Conservation (phyloP, 805 yeast genomes). For the Kregervanrija fluxuum region DNA sequence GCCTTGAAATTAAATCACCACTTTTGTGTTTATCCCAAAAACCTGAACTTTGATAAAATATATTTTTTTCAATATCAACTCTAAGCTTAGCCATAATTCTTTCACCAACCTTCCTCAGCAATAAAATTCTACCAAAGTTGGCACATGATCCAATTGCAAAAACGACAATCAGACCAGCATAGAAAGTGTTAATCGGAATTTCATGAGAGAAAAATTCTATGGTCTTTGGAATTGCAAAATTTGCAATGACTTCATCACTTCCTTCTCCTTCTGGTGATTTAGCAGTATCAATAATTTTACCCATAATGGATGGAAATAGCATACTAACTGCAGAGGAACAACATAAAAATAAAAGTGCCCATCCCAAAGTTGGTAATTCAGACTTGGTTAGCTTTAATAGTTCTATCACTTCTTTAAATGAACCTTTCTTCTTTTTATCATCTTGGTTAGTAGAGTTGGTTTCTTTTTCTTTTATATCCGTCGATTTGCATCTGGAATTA, state of each 20-base stretch:
- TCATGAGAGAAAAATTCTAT: constrained; percentile 39
- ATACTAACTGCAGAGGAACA: constrained; percentile 74
- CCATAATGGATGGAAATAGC: constrained; percentile 77
- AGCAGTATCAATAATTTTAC: constrained; percentile 76
- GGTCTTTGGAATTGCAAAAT: constrained; percentile 9
- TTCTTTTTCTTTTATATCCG: too few relatives aligned
- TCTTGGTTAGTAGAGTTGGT: not conserved
- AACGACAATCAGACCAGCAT: constrained; percentile 49
- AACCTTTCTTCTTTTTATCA: constrained; percentile 12
- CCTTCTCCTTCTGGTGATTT: constrained; percentile 24
- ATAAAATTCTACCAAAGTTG: constrained; percentile 71
- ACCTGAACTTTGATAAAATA: constrained; percentile 79
- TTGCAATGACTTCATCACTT: constrained; percentile 11
- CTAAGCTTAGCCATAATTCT: constrained; percentile 79
- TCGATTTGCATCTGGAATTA: too few relatives aligned
- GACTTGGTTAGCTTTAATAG: constrained; percentile 50
- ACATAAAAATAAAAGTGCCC: constrained; percentile 59
- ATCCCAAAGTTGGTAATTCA: constrained; percentile 45
- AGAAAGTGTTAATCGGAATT: constrained; percentile 55
- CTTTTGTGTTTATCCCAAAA: constrained; percentile 85
- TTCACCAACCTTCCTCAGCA: constrained; percentile 78
- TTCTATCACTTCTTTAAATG: constrained; percentile 35
- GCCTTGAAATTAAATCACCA: constrained; percentile 85
- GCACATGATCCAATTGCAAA: constrained; percentile 72
- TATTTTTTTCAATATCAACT: constrained; percentile 65